Evolutionary conservation across 768 basidiomycete species (phyloP), one percentile per base, ranked within the genome.

Genomic region (Auriscalpium orientale): DNA sequence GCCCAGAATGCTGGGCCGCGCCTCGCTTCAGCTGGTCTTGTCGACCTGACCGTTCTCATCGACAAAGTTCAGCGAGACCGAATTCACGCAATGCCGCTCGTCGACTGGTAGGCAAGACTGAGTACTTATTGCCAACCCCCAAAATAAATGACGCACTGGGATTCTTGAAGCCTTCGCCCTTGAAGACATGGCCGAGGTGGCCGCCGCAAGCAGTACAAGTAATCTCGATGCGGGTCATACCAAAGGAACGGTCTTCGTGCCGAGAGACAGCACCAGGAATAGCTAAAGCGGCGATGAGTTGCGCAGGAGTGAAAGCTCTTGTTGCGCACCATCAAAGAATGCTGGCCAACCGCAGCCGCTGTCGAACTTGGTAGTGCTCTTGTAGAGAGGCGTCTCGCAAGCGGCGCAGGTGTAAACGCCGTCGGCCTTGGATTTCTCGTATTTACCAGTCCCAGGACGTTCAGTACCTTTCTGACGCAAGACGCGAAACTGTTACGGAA

Each of bases 321-420:
- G n/a, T n/a, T 9, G 33, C 37, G 45, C 72, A 88, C 89, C 89
- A 67, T 95, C 94, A 67, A 87, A 98, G 79, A 97, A 98, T 1
- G 94, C 91, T n/a, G 95, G 94, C 94, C 94, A 98, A 21, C 94
- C 94, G 65, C 91, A 95, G 8, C 92, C 91, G 56, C 90, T 93
- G 63, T 87, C 79, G 71, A 95, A 97, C 72, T 97, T 97, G 61
- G 91, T 93, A 28, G 76, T 76, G 65, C 88, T 90, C 76, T 85
- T 90, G 76, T 95, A 97, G 49, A 97, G 72, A 1, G 92, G 86
- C 2, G 90, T 83, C 37, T 76, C 77, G 69, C 93, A 95, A 8
- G 80, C 94, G 9, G 83, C 86, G 65, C 93, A 95, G 46, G 71
- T 63, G 66, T 94, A 95, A 1, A 85, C 76, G 9, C 94, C 94